Conservation (phyloP, 345 rosid genomes). For the Camelina sativa region DNA sequence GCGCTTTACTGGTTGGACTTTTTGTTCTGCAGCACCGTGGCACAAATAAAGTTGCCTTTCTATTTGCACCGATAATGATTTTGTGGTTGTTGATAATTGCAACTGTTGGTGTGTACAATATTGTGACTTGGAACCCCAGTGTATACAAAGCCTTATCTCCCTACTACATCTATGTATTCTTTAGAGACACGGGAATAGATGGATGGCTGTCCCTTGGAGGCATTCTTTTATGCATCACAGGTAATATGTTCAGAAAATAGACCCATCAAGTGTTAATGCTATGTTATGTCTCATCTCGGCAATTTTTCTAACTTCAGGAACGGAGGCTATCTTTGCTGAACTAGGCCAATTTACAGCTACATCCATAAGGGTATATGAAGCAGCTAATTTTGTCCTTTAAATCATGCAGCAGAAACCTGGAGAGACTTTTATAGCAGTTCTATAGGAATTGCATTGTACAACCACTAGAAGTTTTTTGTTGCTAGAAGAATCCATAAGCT, state of each 20-base stretch:
- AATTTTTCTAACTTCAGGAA: conserved; percentile 57
- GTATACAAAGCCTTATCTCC: conserved; percentile 86
- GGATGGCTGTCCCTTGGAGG: conserved; percentile 94
- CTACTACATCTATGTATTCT: conserved; percentile 67
- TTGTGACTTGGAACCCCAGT: conserved; percentile 80
- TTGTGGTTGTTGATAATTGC: conserved; percentile 79
- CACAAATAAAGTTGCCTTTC: conserved; percentile 68
- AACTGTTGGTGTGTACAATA: conserved; percentile 69
- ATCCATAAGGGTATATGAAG: conserved; percentile 70
- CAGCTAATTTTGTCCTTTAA: conserved; percentile 1
- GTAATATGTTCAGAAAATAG: conserved; percentile 46
- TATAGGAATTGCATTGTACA: neutral
- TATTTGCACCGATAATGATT: conserved; percentile 79
- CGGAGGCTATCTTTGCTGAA: conserved; percentile 79
- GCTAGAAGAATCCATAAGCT: neutral
- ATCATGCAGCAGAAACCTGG: conserved; percentile 11
- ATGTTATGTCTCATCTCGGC: conserved; percentile 31
- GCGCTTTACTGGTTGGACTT: conserved; percentile 74
- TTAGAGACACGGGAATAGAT: conserved; percentile 68
- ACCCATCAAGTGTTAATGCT: neutral
- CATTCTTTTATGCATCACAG: conserved; percentile 77
- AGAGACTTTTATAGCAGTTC: neutral
- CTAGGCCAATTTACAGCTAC: conserved; percentile 79
- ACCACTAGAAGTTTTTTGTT: neutral
- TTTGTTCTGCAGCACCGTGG: conserved; percentile 93